Percentiles rank a stretch among this genome's conserved stretches.
These are phyloP conservation scores for Acanthamoeba lenticulata DNA, from an alignment of 208 protist genomes.

Conservation along the genomic window DNA sequence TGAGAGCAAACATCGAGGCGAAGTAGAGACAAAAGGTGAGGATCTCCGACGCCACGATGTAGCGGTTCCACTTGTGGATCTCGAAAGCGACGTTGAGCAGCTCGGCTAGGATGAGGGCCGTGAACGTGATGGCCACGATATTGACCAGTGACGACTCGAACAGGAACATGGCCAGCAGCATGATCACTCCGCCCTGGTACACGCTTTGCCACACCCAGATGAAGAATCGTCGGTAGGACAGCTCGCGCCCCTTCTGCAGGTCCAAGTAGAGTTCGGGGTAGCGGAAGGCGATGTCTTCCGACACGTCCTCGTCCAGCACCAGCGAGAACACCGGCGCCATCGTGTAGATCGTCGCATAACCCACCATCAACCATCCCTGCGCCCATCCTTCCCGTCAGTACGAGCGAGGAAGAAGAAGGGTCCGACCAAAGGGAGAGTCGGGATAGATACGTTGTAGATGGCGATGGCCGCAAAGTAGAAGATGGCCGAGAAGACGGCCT, in stretches of 20 bases:
- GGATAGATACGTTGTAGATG: constrained; percentile 91
- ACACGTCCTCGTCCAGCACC: constrained; percentile 97
- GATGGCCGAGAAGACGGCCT: constrained; percentile 96
- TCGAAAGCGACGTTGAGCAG: constrained; percentile 95
- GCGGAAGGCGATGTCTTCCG: constrained; percentile 91
- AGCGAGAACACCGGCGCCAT: constrained; percentile 98
- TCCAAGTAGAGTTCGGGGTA: constrained; percentile 98
- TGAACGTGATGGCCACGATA: constrained; percentile 98
- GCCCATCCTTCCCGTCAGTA: background rate
- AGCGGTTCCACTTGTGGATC: constrained; percentile 90
- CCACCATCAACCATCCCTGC: constrained; percentile 82
- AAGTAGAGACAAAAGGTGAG: constrained; percentile 93
- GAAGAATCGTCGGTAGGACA: constrained; percentile 90
- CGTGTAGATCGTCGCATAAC: constrained; percentile 97
- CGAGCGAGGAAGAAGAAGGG: background rate
- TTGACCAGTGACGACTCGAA: constrained; percentile 95
- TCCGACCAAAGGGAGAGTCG: background rate
- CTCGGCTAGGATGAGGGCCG: constrained; percentile 97
- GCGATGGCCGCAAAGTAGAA: constrained; percentile 97
- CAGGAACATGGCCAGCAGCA: constrained; percentile 94
- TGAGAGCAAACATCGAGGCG: constrained; percentile 91
- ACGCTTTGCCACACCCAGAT: constrained; percentile 87
- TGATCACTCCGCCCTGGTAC: constrained; percentile 95
- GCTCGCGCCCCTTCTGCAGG: constrained; percentile 91
- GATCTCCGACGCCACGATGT: constrained; percentile 92